Percentiles rank a stretch among this genome's conserved stretches.
phyloP scores from a whole-genome alignment of 257 asterid genomes.

The Solanum pinnatisectum region DNA sequence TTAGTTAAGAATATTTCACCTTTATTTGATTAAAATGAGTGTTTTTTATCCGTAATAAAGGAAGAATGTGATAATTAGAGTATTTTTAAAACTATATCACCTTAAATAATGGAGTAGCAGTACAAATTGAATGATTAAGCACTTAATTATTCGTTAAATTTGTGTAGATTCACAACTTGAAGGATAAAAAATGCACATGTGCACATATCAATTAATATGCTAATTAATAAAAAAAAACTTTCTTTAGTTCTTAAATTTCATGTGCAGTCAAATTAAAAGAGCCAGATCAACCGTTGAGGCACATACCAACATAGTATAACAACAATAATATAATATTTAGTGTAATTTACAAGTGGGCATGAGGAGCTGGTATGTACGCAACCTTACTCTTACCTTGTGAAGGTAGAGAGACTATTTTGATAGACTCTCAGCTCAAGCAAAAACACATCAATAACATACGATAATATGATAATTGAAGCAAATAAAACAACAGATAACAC shows the following conservation, averaged over 20 bases:
- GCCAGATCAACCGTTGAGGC: not conserved
- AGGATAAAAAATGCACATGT: not conserved
- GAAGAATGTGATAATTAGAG: not conserved
- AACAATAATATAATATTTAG: too few relatives aligned
- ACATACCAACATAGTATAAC: not conserved
- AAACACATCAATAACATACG: too few relatives aligned
- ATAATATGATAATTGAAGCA: too few relatives aligned
- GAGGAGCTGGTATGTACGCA: too few relatives aligned
- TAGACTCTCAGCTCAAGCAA: too few relatives aligned
- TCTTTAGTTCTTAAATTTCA: too few relatives aligned
- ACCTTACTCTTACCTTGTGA: too few relatives aligned
- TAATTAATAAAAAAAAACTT: too few relatives aligned
- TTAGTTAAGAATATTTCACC: not conserved
- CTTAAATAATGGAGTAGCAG: too few relatives aligned
- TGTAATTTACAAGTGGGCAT: too few relatives aligned
- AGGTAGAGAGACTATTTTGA: too few relatives aligned
- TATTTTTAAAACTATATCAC: not conserved
- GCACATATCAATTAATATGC: not conserved
- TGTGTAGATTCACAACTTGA: not conserved
- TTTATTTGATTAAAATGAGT: not conserved
- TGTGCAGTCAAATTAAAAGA: too few relatives aligned
- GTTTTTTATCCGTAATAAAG: not conserved
- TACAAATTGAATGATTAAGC: not conserved
- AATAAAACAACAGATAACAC: not conserved
- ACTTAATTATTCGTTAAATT: not conserved